Base-by-base conservation (phyloP, 768 basidiomycete species). In the Leccinum arenicola region DNA sequence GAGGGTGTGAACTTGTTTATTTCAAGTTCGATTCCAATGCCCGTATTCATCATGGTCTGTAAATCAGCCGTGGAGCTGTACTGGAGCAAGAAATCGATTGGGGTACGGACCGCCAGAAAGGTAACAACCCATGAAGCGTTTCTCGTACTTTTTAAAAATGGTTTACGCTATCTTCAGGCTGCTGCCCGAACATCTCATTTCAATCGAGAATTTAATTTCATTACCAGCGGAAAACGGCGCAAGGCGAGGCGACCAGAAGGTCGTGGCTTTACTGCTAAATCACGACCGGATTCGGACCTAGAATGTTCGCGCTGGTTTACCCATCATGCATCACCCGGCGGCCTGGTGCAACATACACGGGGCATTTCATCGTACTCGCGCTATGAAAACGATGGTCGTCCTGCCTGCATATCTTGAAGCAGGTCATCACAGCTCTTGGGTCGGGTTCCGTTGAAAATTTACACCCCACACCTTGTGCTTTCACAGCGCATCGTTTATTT, bases 291-390 rank as follows among this genome's bases (percentile, higher is more conserved):
- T 38, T 21, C 52, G 19, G 47, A 54, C 2, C 6, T 49, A 9
- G 58, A 52, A 29, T 48, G 3, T 27, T 55, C 50, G 33, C 52
- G 36, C 10, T 60, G 8, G 61, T 49, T 36, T 29, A 50, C 21
- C 50, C 12, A 11, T 38, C 21, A 21, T 21, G 21, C 21, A 21
- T 21, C 33, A 35, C 60, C 33, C 27, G 21, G 21, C 21, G 12
- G 43, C 45, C 33, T 7, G 8, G 14, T 10, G 23, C 7, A 29
- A 19, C 25, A 25, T 11, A 15, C 29, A n/a, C 57, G 2, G 31
- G 17, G 45, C 23, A 49, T 14, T 21, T 10, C 50, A 29, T 43
- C 50, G 4, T 58, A 56, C 47, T 12, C 11, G 9, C 40, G 33
- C 14, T 19, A 21, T 54, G 54, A 55, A 40, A 43, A 29, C 25